These are phyloP conservation scores for Mucor irregularis DNA, from an alignment of 371 early-diverging fungal species.

Conservation along the genomic window DNA sequence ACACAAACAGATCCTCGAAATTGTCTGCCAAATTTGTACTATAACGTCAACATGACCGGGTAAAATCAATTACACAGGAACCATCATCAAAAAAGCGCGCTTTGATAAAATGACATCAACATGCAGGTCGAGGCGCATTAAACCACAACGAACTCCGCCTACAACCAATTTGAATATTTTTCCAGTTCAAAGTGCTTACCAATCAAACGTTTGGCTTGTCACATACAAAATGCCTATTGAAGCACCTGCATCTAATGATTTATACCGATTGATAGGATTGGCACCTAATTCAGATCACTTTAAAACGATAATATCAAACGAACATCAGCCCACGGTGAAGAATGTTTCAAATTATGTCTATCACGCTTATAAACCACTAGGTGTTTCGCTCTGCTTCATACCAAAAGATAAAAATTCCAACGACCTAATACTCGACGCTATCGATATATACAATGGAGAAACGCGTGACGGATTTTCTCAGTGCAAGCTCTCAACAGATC, in stretches of 20 bases:
- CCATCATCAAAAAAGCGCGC: no score
- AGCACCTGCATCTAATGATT: slow-evolving; percentile 2
- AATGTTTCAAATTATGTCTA: slow-evolving; percentile 33
- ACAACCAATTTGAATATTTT: no score
- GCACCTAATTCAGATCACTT: neutral
- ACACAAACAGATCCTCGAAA: no score
- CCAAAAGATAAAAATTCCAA: neutral
- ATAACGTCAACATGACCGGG: no score
- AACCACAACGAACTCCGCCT: no score
- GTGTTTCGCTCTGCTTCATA: slow-evolving; percentile 44
- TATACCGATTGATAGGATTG: slow-evolving; percentile 14
- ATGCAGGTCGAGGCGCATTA: no score
- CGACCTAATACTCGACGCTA: slow-evolving; percentile 29
- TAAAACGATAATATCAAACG: neutral
- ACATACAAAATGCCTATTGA: neutral
- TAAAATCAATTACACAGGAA: no score
- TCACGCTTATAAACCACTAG: slow-evolving; percentile 38
- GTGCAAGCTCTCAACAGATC: slow-evolving; percentile 14
- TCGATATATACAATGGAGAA: slow-evolving; percentile 46
- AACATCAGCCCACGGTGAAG: slow-evolving; percentile 13
- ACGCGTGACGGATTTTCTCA: slow-evolving; percentile 43
- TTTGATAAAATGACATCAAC: no score
- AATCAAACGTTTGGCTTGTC: no score
- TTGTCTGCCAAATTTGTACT: no score
- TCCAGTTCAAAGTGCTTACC: no score